Evolutionary conservation across 1,284 basidiomycete species (phyloP), one percentile per base, ranked within the genome.

Genomic region (Sanguinoderma infundibulare): DNA sequence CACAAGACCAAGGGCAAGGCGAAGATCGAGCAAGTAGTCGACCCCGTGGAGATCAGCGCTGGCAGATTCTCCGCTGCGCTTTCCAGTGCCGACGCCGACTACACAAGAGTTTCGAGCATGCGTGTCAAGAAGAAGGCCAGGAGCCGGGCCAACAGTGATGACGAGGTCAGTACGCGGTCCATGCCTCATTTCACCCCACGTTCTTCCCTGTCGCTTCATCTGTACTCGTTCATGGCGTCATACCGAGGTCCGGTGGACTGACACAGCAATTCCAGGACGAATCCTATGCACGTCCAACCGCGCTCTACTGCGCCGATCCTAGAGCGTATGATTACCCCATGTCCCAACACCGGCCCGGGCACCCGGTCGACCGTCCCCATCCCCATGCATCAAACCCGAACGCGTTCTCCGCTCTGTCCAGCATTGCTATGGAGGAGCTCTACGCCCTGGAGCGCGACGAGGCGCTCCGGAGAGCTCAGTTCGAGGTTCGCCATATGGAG

Each of bases 391-490:
- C 70, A 63, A 77, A 74, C 62, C 76, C 82, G 10, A 83, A 87
- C n/a, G 83, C 91, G 1, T 89, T 91, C 67, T 84, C 83, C 17
- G 86, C 93, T 0, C 78, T 96, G 28, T 94, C 92, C 10, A 87
- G 84, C 22, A 84, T 94, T 39, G 94, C 94, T 1, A 91, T 95
- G 75, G 92, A 94, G 60, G 92, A 96, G 74, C 83, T 96, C 0
- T 90, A 91, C 70, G 87, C 88, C 66, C 84, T 96, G n/a, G 95
- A 96, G 75, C 87, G 88, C 39, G 83, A 89, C 66, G 94, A 96
- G 73, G 91, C 93, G 1, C 75, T 89, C 47, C 84, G 95, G 26
- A 83, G 94, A 39, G 94, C 92, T 7, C 91, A 95, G 72, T 96
- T 91, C 75, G 93, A 95, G 72, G 84, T 91, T 15, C 84, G 87